Base-by-base conservation (phyloP, 495 filamentous ascomycete species). In the Elaphomyces granulatus region DNA sequence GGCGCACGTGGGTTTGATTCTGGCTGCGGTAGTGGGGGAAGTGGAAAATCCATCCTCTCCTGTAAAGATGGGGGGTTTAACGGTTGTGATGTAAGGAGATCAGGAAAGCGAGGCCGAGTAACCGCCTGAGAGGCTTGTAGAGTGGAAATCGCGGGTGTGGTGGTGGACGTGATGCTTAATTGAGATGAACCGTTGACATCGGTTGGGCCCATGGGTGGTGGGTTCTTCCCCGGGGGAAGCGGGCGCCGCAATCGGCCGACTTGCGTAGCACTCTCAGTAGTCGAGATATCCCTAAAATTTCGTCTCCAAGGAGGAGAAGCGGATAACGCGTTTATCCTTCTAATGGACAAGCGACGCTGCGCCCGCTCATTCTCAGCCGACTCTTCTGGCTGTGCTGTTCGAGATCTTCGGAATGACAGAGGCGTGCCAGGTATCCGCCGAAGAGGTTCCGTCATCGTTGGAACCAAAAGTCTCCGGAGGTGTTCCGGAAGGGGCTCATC, bases 401-500 rank as follows among this genome's bases (percentile, higher is more conserved):
- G 47, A 8, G 54, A 43, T 40, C 54, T 46, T 17, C 46, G 53
- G 9, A 57, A 30, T 20, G 44, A 44, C 14, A 31, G 20, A 8
- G 41, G 16, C 16, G 40, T 16, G 8, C 47, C 36, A 23, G 36
- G 35, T 32, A 35, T 36, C 8, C 35, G 44, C 26, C 44, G 43
- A 8, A 37, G 23, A 38, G 44, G 47, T 34, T 46, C 46, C 9
- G 49, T 45, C 15, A 35, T 20, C 8, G 47, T 48, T 16, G 61
- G 54, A 37, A 61, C 53, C 40, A 66, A 50, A 2, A 53, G 50
- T 30, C 54, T 46, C 26, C 53, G 52, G n/a, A 77, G 58, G 39
- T 70, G 59, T 8, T 74, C 70, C 34, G 74, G 72, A 28, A 78
- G 54, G 18, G 71, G 69, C 35, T 58, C 66, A 4, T 83, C 78